Base-by-base conservation (phyloP, 805 yeast genomes). In the Saturnispora sanitii region DNA sequence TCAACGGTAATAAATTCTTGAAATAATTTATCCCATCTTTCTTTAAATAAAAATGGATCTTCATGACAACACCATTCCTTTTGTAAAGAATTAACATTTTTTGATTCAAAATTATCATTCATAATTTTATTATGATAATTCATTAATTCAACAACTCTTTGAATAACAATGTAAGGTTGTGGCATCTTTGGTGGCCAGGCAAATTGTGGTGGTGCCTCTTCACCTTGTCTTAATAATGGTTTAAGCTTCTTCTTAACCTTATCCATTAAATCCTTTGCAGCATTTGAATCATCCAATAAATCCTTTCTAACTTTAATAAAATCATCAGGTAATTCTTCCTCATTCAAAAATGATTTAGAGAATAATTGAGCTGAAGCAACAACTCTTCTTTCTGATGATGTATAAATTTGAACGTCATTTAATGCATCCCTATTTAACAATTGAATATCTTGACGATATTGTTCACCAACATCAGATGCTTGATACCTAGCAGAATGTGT, bases 161-260 rank as follows among this genome's bases (percentile, higher is more conserved):
- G 84, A 52, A 94, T 84, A 13, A 92, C 98, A 37, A 79, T 76
- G 55, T 86, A 90, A 2, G 99, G 99, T 56, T 92, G 94, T 0
- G 98, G 97, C 84, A 92, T 87, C 57, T 86, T 86, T 16, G 92
- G 84, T 1, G 99, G 98, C 99, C 99, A 92, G 0, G 98, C 84
- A 61, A 92, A 92, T 56, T 92, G 96, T 1, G 94, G 83, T 15
- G 98, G 97, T 0, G 97, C 96, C 52, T 86, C 95, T 41, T 86
- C 84, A 2, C 98, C 98, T 60, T 88, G 92, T 62, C 99, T 75
- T 40, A 92, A 67, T 54, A 92, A 67, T 1, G 97, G 96, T 62
- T 92, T 92, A 55, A 92, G 70, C 67, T 88, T 86, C 75, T 92
- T 92, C 62, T 92, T 92, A 29, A 92, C 99, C 55, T 87, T 84